Conservation (phyloP, 2,329 filamentous ascomycete species). For the Boeremia exigua region DNA sequence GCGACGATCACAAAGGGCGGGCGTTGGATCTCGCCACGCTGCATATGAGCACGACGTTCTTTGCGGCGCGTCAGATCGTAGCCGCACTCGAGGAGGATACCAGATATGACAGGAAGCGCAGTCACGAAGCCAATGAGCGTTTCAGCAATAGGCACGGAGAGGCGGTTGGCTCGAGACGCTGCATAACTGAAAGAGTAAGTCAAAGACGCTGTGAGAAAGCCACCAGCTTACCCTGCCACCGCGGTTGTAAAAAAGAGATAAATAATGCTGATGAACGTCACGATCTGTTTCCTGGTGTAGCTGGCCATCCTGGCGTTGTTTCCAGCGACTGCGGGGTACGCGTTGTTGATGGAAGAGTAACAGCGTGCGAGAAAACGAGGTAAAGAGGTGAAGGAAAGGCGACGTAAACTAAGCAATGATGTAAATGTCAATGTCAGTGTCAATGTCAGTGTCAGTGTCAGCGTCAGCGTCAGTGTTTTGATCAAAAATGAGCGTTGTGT, state of each 20-base stretch:
- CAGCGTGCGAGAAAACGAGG: background rate
- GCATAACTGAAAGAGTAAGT: conserved; percentile 36
- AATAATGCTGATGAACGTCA: conserved; percentile 48
- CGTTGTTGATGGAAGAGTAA: background rate
- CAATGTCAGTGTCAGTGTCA: background rate
- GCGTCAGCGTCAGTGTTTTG: conserved; percentile 2
- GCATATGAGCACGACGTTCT: conserved; percentile 33
- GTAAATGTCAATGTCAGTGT: background rate
- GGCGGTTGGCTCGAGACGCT: conserved; percentile 35
- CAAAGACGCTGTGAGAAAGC: background rate
- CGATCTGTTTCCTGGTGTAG: conserved; percentile 48
- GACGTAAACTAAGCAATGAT: background rate
- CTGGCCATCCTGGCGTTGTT: conserved; percentile 31
- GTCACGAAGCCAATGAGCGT: conserved; percentile 50
- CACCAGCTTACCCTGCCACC: conserved; percentile 43
- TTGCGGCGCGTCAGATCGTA: conserved; percentile 44
- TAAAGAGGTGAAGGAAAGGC: background rate
- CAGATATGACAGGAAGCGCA: conserved; percentile 51
- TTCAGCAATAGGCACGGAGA: conserved; percentile 53
- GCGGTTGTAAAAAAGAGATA: conserved; percentile 51
- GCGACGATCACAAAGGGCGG: conserved; percentile 47
- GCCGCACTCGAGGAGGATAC: conserved; percentile 50
- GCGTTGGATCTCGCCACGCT: conserved; percentile 43
- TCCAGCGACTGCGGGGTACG: conserved; percentile 7
- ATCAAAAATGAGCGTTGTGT: conserved; percentile 5